Evolutionary conservation across 768 basidiomycete species (phyloP).

Genomic region (Fomitopsis pulvina): DNA sequence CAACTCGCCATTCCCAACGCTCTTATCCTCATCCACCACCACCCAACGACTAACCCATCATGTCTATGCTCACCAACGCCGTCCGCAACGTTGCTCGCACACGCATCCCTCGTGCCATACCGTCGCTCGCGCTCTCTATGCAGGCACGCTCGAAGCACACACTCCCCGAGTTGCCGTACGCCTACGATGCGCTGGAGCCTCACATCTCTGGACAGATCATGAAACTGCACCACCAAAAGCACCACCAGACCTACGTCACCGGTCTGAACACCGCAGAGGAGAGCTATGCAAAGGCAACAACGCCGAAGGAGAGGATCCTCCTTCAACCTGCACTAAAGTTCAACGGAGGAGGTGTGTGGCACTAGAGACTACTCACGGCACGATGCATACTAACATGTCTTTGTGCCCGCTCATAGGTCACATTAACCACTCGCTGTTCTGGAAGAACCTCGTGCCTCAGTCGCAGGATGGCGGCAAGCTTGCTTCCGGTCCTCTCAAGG

Average conservation of each 20-base stretch:
- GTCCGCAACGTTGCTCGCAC: constrained; percentile 15
- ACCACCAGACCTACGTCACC: constrained; percentile 90
- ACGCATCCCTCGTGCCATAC: constrained; percentile 28
- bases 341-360: constrained; percentile 79
- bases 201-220: constrained; percentile 90
- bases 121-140: constrained; percentile 33
- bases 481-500: constrained; percentile 59
- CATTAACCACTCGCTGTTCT: constrained; percentile 95
- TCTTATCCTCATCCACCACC: background rate
- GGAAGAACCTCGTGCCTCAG: constrained; percentile 90
- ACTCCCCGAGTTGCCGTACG: constrained; percentile 74
- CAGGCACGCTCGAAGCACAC: constrained; percentile 52
- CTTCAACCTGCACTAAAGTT: constrained; percentile 94
- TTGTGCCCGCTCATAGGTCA: constrained; percentile 45
- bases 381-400: background rate
- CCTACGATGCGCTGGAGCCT: constrained; percentile 87
- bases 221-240: constrained; percentile 88
- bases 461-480: constrained; percentile 59
- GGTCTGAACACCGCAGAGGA: constrained; percentile 92
- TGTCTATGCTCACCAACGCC: constrained; percentile 11
- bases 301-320: constrained; percentile 70
- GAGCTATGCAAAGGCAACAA: constrained; percentile 56
- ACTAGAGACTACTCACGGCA: background rate
- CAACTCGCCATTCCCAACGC: background rate
- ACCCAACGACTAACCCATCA: background rate